A percentile compares a stretch with the other conserved stretches of the same genome.
phyloP scores from a whole-genome alignment of 2,329 filamentous ascomycete genomes.

The Hypoxylon sp. region DNA sequence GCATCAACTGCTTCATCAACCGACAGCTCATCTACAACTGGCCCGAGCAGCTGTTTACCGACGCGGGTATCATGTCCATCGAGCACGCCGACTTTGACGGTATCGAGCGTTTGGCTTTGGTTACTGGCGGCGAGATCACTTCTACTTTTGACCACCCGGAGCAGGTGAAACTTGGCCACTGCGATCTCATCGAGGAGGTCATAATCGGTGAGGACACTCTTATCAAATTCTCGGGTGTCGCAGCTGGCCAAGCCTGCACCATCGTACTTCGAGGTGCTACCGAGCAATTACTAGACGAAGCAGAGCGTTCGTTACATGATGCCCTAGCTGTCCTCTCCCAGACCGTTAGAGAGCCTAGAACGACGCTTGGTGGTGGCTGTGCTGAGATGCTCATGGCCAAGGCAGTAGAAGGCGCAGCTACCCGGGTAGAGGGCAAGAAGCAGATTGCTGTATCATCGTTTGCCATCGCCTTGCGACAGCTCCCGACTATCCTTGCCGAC shows the following conservation, averaged over 20 bases:
- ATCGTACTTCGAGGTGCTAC: conserved; percentile 96
- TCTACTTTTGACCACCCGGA: conserved; percentile 99
- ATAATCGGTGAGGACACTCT: conserved; percentile 98
- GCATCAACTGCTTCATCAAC: conserved; percentile 99
- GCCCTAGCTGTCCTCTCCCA: conserved; percentile 95
- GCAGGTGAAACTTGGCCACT: conserved; percentile 93
- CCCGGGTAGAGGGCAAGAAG: conserved; percentile 96
- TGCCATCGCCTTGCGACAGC: conserved; percentile 85
- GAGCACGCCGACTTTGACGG: conserved; percentile 99
- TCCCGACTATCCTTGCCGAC: conserved; percentile 96
- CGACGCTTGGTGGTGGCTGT: conserved; percentile 93
- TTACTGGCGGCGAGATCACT: conserved; percentile 96
- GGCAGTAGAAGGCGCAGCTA: conserved; percentile 91
- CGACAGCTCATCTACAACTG: conserved; percentile 99
- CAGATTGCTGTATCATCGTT: conserved; percentile 93
- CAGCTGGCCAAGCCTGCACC: conserved; percentile 92
- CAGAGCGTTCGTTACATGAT: conserved; percentile 94
- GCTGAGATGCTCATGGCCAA: conserved; percentile 99
- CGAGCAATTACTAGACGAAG: conserved; percentile 95
- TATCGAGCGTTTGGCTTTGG: conserved; percentile 91
- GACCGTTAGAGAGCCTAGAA: conserved; percentile 92
- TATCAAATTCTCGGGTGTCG: conserved; percentile 96
- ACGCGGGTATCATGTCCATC: conserved; percentile 97
- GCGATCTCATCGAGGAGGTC: conserved; percentile 95
- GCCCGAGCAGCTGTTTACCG: conserved; percentile 98